Percentiles rank a stretch among this genome's conserved stretches.
phyloP scores from a whole-genome alignment of 2,329 filamentous ascomycete species.

The Hirsutella rhossiliensis region DNA sequence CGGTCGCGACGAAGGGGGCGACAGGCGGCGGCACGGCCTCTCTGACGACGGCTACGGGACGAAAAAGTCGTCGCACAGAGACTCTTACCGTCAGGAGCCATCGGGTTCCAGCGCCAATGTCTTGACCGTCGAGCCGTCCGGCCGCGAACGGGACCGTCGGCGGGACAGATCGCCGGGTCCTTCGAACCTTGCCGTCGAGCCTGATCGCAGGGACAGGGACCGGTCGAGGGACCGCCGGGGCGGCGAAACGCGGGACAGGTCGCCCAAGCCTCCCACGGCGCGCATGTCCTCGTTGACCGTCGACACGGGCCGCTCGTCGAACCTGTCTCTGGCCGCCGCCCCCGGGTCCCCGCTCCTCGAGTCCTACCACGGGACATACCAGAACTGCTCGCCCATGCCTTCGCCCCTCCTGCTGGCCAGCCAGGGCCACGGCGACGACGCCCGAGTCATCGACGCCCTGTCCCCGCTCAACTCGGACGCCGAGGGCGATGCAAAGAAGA shows the following conservation, averaged over 20 bases:
- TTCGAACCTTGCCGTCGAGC: slow-evolving; percentile 9
- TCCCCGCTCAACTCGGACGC: slow-evolving; percentile 39
- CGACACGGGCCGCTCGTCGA: slow-evolving; percentile 27
- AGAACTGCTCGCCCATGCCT: slow-evolving; percentile 90
- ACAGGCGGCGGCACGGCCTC: slow-evolving; percentile 4
- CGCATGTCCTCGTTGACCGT: slow-evolving; percentile 43
- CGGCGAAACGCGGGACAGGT: slow-evolving; percentile 25
- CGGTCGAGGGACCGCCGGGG: slow-evolving; percentile 17
- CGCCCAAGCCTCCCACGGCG: slow-evolving; percentile 33
- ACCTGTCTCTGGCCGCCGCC: slow-evolving; percentile 38
- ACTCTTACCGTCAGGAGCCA: slow-evolving; percentile 20
- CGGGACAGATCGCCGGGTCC: slow-evolving; percentile 15
- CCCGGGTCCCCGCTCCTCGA: slow-evolving; percentile 80
- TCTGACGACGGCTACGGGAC: slow-evolving; percentile 9
- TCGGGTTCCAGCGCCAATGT: slow-evolving; percentile 25
- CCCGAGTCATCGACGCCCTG: slow-evolving; percentile 34
- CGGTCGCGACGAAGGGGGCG: slow-evolving; percentile 4
- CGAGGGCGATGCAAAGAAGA: slow-evolving; percentile 29
- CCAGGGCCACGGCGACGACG: slow-evolving; percentile 34
- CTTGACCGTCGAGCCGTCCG: slow-evolving; percentile 27
- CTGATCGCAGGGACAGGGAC: slow-evolving; percentile 8
- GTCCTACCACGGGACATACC: slow-evolving; percentile 87
- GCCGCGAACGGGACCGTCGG: slow-evolving; percentile 20
- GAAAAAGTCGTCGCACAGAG: slow-evolving; percentile 9
- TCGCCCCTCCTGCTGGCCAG: slow-evolving; percentile 56